A percentile compares a stretch with the other conserved stretches of the same genome.
Evolutionary conservation across 805 yeast species (phyloP).

Genomic region (Brettanomyces nanus): DNA sequence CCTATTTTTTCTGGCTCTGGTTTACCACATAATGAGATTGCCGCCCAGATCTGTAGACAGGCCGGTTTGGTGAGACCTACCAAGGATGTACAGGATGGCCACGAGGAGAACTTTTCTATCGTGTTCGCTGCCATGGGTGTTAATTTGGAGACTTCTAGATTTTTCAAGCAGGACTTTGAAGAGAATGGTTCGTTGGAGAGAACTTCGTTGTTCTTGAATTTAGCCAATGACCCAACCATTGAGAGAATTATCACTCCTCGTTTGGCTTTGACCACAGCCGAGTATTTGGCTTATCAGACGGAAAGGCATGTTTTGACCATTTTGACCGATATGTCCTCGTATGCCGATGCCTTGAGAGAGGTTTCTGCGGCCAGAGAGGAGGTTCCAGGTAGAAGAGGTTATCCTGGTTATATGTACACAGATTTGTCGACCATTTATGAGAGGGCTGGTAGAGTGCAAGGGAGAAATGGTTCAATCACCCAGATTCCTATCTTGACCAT

Average conservation of each 20-base stretch:
- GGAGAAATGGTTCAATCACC: constrained; percentile 98
- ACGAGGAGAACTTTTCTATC: constrained; percentile 97
- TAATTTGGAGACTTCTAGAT: constrained; percentile 94
- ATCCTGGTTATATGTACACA: constrained; percentile 99
- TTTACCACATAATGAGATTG: constrained; percentile 98
- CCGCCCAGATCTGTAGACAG: constrained; percentile 99
- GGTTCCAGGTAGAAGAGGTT: constrained; percentile 99
- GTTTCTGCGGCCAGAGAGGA: constrained; percentile 99
- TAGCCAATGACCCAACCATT: constrained; percentile 99
- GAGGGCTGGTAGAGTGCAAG: constrained; percentile 99
- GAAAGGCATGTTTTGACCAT: constrained; percentile 98
- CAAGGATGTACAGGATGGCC: constrained; percentile 99
- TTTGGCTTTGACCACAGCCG: constrained; percentile 97
- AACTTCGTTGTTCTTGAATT: constrained; percentile 90
- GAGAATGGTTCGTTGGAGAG: constrained; percentile 98
- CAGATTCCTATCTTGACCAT: constrained; percentile 98
- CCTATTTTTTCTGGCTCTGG: constrained; percentile 99
- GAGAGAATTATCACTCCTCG: constrained; percentile 99
- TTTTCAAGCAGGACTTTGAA: constrained; percentile 98
- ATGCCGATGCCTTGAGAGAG: constrained; percentile 99
- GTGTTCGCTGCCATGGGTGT: constrained; percentile 99
- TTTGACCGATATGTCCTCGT: constrained; percentile 99
- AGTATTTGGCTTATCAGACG: constrained; percentile 96
- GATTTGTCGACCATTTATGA: constrained; percentile 98
- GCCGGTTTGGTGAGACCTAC: constrained; percentile 99